Conservation (phyloP, 1,284 basidiomycete species). For the Termitomyces sp. region DNA sequence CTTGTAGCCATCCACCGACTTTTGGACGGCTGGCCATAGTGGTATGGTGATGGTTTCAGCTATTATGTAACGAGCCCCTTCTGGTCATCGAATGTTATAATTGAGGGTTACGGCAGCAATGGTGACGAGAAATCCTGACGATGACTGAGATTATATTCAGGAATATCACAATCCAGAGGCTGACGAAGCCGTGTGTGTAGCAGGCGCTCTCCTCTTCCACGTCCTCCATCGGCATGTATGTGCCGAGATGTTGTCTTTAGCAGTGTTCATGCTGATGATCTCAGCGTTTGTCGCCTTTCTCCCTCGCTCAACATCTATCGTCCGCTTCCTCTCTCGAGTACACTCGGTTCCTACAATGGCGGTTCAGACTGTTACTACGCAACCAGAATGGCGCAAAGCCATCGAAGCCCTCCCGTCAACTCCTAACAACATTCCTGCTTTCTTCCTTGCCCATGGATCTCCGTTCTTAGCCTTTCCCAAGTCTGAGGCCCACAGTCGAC, state of each 20-base stretch:
- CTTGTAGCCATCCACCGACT: slow-evolving; percentile 55
- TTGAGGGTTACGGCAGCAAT: not conserved
- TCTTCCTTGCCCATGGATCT: slow-evolving; percentile 75
- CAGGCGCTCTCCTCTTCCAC: not conserved
- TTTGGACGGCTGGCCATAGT: slow-evolving; percentile 28
- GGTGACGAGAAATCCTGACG: slow-evolving; percentile 3
- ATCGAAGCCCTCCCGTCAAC: slow-evolving; percentile 56
- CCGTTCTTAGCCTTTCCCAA: slow-evolving; percentile 45
- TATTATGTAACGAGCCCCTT: too few species aligned
- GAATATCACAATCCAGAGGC: not conserved
- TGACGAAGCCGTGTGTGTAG: not conserved
- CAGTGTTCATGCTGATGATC: slow-evolving; percentile 4
- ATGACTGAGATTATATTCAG: slow-evolving; percentile 1
- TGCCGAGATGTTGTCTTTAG: slow-evolving; percentile 3
- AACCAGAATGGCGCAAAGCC: slow-evolving; percentile 45
- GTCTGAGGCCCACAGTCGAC: slow-evolving; percentile 9
- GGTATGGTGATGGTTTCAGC: too few species aligned
- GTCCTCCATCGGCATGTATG: slow-evolving; percentile 2
- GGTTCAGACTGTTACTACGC: slow-evolving; percentile 11
- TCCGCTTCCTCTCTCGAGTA: not conserved
- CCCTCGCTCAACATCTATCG: not conserved
- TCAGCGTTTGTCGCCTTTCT: slow-evolving; percentile 6
- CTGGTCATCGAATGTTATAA: not conserved
- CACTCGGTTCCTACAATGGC: slow-evolving; percentile 5
- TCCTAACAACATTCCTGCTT: slow-evolving; percentile 59